A percentile compares a stretch with the other conserved stretches of the same genome.
These are phyloP conservation scores for Gaertneriomyces semiglobifer DNA, from an alignment of 192 early-diverging fungal species.

Conservation along the genomic window DNA sequence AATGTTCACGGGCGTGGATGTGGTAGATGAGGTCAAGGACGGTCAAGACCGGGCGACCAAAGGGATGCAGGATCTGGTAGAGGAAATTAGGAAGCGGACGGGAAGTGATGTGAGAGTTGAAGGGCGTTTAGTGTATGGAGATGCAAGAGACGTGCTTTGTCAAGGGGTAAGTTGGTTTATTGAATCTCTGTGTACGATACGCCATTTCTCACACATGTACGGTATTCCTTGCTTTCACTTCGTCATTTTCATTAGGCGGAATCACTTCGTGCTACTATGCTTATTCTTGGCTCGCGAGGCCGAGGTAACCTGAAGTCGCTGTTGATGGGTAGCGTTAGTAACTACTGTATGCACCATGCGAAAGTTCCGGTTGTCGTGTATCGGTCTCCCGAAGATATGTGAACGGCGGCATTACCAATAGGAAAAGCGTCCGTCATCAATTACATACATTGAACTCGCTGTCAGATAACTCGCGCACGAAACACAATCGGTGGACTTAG, in stretches of 20 bases:
- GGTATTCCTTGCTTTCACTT: too few species aligned
- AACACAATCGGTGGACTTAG: too few species aligned
- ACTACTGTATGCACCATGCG: neutral
- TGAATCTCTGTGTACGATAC: too few species aligned
- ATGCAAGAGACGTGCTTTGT: conserved; percentile 4
- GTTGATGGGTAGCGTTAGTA: conserved; percentile 1
- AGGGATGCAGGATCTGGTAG: neutral
- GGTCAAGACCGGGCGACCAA: neutral
- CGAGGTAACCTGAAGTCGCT: conserved; percentile 1
- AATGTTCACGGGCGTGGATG: conserved; percentile 2
- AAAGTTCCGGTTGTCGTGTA: conserved; percentile 2
- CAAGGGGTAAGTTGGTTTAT: neutral
- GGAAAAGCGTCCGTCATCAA: too few species aligned
- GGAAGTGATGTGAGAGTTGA: neutral
- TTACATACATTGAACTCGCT: too few species aligned
- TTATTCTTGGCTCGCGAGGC: conserved; percentile 3
- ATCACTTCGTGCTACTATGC: neutral
- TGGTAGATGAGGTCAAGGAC: neutral
- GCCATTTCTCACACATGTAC: too few species aligned
- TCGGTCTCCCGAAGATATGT: neutral
- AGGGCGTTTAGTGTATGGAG: conserved; percentile 1
- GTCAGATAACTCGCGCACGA: too few species aligned
- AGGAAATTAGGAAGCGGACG: neutral
- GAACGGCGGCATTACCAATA: neutral
- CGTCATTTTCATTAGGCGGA: neutral